A percentile compares a stretch with the other conserved stretches of the same genome.
Evolutionary conservation across 73 alveolate species (phyloP).

Genomic region (Stentor coeruleus): DNA sequence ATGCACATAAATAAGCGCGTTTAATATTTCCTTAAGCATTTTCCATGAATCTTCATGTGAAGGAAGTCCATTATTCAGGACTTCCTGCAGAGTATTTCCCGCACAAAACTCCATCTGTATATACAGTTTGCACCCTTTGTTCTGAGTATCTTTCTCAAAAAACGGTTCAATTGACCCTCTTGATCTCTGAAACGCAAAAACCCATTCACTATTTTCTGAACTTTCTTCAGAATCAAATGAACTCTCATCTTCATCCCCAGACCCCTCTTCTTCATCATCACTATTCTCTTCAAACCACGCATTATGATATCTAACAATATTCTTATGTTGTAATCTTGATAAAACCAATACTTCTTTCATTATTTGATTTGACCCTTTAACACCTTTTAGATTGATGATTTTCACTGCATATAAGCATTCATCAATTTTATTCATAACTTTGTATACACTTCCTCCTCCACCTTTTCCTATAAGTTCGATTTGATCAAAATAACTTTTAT

Average conservation of each 20-base stretch:
- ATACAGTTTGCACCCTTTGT: slow-evolving; percentile 16
- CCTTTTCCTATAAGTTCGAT: slow-evolving; percentile 44
- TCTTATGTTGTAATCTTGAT: slow-evolving; percentile 39
- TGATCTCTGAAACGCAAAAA: slow-evolving; percentile 17
- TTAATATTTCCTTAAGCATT: slow-evolving; percentile 78
- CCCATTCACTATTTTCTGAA: slow-evolving; percentile 31
- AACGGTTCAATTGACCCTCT: slow-evolving; percentile 22
- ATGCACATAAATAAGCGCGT: slow-evolving; percentile 84
- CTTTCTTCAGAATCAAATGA: no score
- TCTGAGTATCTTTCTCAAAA: background rate
- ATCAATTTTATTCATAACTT: slow-evolving; percentile 42
- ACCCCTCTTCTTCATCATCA: slow-evolving; percentile 28
- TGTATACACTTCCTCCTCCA: slow-evolving; percentile 54
- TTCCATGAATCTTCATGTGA: slow-evolving; percentile 25
- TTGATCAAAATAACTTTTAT: slow-evolving; percentile 33
- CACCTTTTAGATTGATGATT: slow-evolving; percentile 34
- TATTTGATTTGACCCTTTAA: slow-evolving; percentile 30
- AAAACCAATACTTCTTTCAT: slow-evolving; percentile 47
- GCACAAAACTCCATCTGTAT: slow-evolving; percentile 57
- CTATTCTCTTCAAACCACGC: slow-evolving; percentile 41
- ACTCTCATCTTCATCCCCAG: slow-evolving; percentile 32
- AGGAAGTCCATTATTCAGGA: slow-evolving; percentile 36
- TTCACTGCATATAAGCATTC: slow-evolving; percentile 47
- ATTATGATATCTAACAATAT: slow-evolving; percentile 50
- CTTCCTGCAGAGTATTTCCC: slow-evolving; percentile 44